phyloP scores from a whole-genome alignment of 1,139 yeast genomes.

The Lodderomyces jiufengensis region DNA sequence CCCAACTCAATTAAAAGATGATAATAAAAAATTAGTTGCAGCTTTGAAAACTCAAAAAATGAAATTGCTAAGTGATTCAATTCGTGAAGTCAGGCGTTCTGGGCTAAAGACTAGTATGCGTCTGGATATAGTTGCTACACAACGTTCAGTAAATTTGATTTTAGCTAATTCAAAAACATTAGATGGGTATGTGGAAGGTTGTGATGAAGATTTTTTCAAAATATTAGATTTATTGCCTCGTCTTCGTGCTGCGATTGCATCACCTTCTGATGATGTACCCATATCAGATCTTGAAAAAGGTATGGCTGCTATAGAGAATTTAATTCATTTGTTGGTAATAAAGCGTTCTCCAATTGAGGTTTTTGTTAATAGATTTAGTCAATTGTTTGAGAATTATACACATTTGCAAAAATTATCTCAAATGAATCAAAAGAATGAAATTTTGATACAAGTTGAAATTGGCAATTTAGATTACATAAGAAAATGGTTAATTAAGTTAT shows the following conservation, averaged over 20 bases:
- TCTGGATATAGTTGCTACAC: constrained; percentile 59
- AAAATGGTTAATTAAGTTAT: constrained; percentile 46
- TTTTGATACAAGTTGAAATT: constrained; percentile 17
- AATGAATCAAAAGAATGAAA: constrained; percentile 12
- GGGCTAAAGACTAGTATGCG: constrained; percentile 71
- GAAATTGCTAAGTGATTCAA: constrained; percentile 69
- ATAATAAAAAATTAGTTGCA: constrained; percentile 68
- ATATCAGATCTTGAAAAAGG: constrained; percentile 71
- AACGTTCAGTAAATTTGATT: constrained; percentile 60
- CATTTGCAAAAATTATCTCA: constrained; percentile 19
- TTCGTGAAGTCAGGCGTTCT: constrained; percentile 67
- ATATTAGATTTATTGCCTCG: constrained; percentile 79
- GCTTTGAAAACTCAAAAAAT: constrained; percentile 77
- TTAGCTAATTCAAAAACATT: constrained; percentile 55
- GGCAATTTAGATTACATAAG: constrained; percentile 19
- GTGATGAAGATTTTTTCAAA: constrained; percentile 63
- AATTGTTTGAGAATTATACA: constrained; percentile 12
- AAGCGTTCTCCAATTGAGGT: constrained; percentile 45
- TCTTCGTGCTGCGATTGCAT: constrained; percentile 60
- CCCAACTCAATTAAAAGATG: constrained; percentile 67
- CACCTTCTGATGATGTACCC: constrained; percentile 72
- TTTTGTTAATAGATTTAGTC: constrained; percentile 21
- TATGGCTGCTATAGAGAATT: constrained; percentile 73
- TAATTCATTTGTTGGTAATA: constrained; percentile 52
- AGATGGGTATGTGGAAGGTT: constrained; percentile 31